Percentiles rank a stretch among this genome's conserved stretches.
Conservation (phyloP, 495 filamentous ascomycete species). For the Penicillium robsamsonii region DNA sequence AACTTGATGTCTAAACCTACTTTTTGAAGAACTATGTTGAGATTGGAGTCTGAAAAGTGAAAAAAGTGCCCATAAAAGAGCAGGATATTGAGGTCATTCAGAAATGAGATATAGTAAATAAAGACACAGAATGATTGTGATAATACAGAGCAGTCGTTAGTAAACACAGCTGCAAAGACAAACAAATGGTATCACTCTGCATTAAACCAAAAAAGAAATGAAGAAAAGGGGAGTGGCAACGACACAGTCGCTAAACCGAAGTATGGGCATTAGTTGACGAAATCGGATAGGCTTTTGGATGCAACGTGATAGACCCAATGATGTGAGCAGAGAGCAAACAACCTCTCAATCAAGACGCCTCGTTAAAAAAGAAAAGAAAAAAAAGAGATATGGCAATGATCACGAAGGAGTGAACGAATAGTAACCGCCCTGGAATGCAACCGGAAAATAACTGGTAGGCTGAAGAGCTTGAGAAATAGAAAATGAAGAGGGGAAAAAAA, state of each 20-base stretch:
- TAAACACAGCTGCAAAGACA: slow-evolving; percentile 27
- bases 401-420: slow-evolving; percentile 21
- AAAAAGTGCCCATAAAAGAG: slow-evolving; percentile 4
- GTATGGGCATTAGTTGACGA: slow-evolving; percentile 19
- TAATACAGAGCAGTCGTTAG: slow-evolving; percentile 31
- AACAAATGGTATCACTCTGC: slow-evolving; percentile 44
- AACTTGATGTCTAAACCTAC: neutral
- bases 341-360: slow-evolving; percentile 34
- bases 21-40: neutral
- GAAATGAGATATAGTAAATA: slow-evolving; percentile 6
- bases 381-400: slow-evolving; percentile 20
- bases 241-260: slow-evolving; percentile 24
- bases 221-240: slow-evolving; percentile 18
- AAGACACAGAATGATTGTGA: slow-evolving; percentile 17
- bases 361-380: slow-evolving; percentile 17
- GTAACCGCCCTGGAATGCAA: slow-evolving; percentile 32
- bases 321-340: slow-evolving; percentile 23
- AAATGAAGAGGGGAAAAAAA: slow-evolving; percentile 18
- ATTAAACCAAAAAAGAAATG: slow-evolving; percentile 20
- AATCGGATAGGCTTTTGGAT: slow-evolving; percentile 30
- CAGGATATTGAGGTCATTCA: slow-evolving; percentile 15
- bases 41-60: neutral
- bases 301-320: slow-evolving; percentile 28
- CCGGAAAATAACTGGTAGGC: slow-evolving; percentile 20
- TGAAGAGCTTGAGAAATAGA: slow-evolving; percentile 20